Conservation (phyloP, 2,329 filamentous ascomycete genomes). For the Macrophomina phaseolina region DNA sequence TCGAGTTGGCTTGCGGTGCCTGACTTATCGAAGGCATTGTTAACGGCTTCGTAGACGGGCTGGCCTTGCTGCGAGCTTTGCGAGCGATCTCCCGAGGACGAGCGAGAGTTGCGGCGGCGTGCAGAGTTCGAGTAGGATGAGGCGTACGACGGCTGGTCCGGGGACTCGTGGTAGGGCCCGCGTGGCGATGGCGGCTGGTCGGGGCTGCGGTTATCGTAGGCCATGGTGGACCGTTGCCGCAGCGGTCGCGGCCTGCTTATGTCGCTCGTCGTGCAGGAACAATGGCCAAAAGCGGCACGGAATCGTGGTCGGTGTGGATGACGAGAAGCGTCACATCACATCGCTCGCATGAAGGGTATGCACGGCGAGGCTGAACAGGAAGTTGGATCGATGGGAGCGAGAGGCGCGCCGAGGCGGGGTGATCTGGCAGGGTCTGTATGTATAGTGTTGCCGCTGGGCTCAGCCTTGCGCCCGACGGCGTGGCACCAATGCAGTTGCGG, state of each 20-base stretch:
- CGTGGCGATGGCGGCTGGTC: constrained; percentile 34
- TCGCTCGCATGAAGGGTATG: constrained; percentile 20
- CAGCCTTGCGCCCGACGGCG: constrained; percentile 19
- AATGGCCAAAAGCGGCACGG: constrained; percentile 14
- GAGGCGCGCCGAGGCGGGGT: constrained; percentile 19
- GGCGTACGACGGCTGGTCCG: constrained; percentile 29
- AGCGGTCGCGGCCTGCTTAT: constrained; percentile 19
- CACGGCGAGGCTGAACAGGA: constrained; percentile 24
- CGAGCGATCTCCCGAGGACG: constrained; percentile 40
- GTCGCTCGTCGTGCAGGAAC: constrained; percentile 22
- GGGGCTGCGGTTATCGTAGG: constrained; percentile 49
- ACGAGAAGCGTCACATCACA: constrained; percentile 17
- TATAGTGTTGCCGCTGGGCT: constrained; percentile 18
- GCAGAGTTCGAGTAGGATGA: constrained; percentile 34
- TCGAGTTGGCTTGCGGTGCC: constrained; percentile 59
- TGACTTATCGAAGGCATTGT: constrained; percentile 60
- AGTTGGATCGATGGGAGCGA: constrained; percentile 9
- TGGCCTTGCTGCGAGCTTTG: constrained; percentile 43
- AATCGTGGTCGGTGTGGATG: constrained; percentile 18
- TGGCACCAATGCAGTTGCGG: background rate
- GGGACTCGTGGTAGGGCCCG: constrained; percentile 34
- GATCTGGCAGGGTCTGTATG: constrained; percentile 20
- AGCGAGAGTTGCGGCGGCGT: constrained; percentile 35
- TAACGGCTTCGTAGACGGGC: constrained; percentile 63
- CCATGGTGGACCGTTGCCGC: constrained; percentile 38